Conservation (phyloP, 345 rosid genomes). For the Acer campestre region DNA sequence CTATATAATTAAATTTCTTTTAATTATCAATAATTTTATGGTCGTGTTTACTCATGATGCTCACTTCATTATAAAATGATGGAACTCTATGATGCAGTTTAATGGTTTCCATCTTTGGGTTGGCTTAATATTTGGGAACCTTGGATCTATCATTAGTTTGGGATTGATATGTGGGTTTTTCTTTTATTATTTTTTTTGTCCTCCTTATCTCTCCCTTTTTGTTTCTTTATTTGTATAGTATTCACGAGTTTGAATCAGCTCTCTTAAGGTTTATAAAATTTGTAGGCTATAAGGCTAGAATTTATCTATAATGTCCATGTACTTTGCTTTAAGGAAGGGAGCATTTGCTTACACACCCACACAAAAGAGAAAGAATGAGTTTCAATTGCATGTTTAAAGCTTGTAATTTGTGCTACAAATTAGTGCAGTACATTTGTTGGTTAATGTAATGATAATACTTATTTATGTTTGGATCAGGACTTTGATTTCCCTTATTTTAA, state of each 20-base stretch:
- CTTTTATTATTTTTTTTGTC: not conserved
- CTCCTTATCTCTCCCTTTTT: not conserved
- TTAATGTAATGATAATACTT: not conserved
- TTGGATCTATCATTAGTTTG: not conserved
- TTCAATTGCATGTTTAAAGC: not conserved
- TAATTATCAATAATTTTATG: not conserved
- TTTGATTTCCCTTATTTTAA: conserved; percentile 98
- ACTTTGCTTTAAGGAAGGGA: not conserved
- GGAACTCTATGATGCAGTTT: not conserved
- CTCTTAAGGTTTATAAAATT: not conserved
- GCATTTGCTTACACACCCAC: not conserved
- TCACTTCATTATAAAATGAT: not conserved
- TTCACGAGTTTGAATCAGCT: not conserved
- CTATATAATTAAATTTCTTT: not conserved
- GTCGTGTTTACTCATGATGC: not conserved
- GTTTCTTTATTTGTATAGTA: not conserved
- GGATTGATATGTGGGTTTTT: conserved; percentile 2
- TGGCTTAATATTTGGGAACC: not conserved
- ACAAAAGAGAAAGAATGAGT: not conserved
- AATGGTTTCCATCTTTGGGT: not conserved
- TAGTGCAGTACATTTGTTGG: not conserved
- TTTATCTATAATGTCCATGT: not conserved
- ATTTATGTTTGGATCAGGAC: conserved; percentile 54
- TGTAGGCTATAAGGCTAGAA: not conserved
- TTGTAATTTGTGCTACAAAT: not conserved